Evolutionary conservation across 768 basidiomycete genomes (phyloP), one percentile per base, ranked within the genome.

Genomic region (Vararia minispora): DNA sequence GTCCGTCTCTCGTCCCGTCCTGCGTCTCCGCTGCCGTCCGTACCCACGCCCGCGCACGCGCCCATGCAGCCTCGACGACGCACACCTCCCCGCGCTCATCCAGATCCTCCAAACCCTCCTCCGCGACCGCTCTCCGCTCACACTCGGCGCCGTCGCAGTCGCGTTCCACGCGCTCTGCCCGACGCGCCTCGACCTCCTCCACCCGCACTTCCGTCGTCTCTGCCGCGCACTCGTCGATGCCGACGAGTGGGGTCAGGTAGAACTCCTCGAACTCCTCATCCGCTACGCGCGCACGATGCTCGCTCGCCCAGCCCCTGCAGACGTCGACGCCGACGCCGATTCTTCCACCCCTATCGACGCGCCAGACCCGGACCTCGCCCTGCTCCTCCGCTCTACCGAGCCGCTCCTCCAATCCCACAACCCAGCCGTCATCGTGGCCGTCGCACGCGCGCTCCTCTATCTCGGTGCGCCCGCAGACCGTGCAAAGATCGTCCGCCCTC

Each of bases 191-290:
- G 89, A 94, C 52, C 74, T 95, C 10, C 59, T 99, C 2, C 95
- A 99, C 52, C 70, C 71, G 13, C 86, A 95, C 48, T 99, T 86
- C 50, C 69, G 92, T 17, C 75, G 86, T 20, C 63, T 91, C 22
- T 95, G 90, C 53, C 69, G 71, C 29, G 64, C 84, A n/a, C 63
- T 98, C 2, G 69, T 89, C 24, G 91, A 99, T 50, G 79, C 82
- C 4, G 95, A 99, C 50, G 94, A 95, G 56, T 99, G 95, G 95
- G 91, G 90, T 0, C 95, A 97, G 57, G 74, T 83, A 5, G 74
- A 79, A 32, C 58, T 90, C 14, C 66, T 94, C 43, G 71, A 79
- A 30, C 66, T 98, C 11, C 68, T 99, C 23, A 59, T 79, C 39
- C 66, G 85, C 42, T 99, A 99, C 54, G 85, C 75, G 3, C 64